Conservation (phyloP, 2,329 filamentous ascomycete genomes). For the Geosmithia putterillii region DNA sequence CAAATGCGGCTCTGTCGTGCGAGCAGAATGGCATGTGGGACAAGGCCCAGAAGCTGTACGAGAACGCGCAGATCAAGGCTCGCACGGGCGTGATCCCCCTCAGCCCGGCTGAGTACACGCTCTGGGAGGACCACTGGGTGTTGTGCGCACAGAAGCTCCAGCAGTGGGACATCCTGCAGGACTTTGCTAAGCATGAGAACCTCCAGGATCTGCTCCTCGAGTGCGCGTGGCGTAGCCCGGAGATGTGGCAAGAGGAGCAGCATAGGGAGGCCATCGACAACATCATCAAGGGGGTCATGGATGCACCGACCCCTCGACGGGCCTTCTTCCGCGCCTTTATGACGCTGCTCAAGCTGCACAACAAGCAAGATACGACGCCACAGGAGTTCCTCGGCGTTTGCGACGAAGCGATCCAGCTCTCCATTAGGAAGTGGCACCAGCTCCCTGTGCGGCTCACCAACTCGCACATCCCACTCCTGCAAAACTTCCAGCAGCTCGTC, state of each 20-base stretch:
- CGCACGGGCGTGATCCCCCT: constrained; percentile 93
- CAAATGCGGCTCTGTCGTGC: constrained; percentile 91
- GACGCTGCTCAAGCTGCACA: constrained; percentile 86
- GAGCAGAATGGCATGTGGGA: constrained; percentile 99
- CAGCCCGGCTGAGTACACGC: constrained; percentile 92
- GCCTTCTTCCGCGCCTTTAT: constrained; percentile 99
- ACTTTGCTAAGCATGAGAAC: constrained; percentile 98
- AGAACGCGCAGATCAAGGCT: constrained; percentile 93
- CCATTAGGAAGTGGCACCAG: constrained; percentile 97
- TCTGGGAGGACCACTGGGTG: constrained; percentile 99
- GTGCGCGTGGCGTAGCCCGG: constrained; percentile 88
- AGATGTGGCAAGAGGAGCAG: constrained; percentile 82
- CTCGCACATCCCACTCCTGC: constrained; percentile 85
- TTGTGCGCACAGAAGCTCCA: constrained; percentile 95
- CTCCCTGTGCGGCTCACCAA: constrained; percentile 88
- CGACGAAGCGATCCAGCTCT: constrained; percentile 94
- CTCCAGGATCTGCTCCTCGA: constrained; percentile 93
- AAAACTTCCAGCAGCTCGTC: constrained; percentile 96
- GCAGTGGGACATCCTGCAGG: constrained; percentile 95
- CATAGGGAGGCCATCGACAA: constrained; percentile 83
- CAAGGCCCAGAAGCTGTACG: constrained; percentile 93
- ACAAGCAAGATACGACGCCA: constrained; percentile 58
- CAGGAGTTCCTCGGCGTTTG: constrained; percentile 79
- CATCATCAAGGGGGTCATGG: constrained; percentile 93
- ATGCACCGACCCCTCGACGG: constrained; percentile 85